Conservation (phyloP, 2,329 filamentous ascomycete species). For the Ophioceras dolichostomum region DNA sequence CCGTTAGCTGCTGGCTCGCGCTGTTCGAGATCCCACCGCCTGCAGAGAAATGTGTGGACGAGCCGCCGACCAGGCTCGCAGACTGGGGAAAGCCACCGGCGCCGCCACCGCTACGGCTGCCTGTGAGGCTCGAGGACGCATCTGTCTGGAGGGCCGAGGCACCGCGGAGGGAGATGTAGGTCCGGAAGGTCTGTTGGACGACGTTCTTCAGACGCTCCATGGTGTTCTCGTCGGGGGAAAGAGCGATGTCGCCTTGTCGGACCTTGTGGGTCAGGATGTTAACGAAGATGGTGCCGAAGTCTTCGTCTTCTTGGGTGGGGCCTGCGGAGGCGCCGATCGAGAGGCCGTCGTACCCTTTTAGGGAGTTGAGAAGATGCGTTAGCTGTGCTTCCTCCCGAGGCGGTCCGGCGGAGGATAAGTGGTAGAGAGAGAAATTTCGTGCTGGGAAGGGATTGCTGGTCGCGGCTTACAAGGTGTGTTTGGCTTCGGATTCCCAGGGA, state of each 20-base stretch:
- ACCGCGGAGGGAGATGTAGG: constrained; percentile 10
- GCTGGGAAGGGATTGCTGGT: too few relatives aligned
- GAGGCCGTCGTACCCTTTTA: constrained; percentile 10
- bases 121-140: constrained; percentile 9
- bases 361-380: too few relatives aligned
- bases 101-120: too few relatives aligned
- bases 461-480: constrained; percentile 14
- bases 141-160: constrained; percentile 6
- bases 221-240: constrained; percentile 6
- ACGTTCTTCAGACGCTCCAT: constrained; percentile 9
- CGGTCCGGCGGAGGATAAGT: too few relatives aligned
- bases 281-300: constrained; percentile 12
- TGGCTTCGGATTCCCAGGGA: constrained; percentile 9
- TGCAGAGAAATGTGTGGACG: constrained; percentile 5
- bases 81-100: constrained; percentile 4
- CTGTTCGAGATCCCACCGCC: constrained; percentile 2
- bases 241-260: constrained; percentile 11
- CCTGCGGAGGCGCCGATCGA: constrained; percentile 1
- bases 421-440: too few relatives aligned
- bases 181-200: constrained; percentile 11
- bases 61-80: constrained; percentile 5
- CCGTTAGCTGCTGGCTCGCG: constrained; percentile 3
- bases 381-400: too few relatives aligned
- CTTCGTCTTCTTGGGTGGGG: constrained; percentile 9
- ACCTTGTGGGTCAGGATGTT: constrained; percentile 13